phyloP scores from a whole-genome alignment of 768 basidiomycete species.

The Phaeotremella fagi region DNA sequence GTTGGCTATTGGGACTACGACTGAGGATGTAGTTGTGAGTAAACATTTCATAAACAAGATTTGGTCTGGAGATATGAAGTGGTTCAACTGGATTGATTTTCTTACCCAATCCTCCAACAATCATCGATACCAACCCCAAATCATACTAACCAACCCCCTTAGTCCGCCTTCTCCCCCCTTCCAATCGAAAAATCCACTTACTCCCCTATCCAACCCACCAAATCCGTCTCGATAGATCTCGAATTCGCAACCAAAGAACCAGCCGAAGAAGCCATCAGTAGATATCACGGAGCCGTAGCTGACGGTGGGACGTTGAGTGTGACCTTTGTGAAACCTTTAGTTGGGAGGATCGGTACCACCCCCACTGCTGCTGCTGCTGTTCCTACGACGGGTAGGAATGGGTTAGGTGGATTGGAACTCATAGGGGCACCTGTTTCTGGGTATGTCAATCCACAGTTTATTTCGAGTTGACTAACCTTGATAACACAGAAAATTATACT shows the following conservation, averaged over 20 bases:
- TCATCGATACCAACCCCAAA: background rate
- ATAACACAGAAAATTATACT: constrained; percentile 69
- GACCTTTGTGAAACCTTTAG: constrained; percentile 52
- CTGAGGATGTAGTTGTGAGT: constrained; percentile 67
- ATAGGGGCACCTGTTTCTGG: constrained; percentile 6
- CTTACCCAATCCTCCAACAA: background rate
- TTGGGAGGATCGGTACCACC: constrained; percentile 13
- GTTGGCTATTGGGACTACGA: constrained; percentile 68
- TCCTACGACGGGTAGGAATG: background rate
- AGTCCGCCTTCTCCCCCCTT: constrained; percentile 77
- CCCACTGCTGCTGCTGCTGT: background rate
- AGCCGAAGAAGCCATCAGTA: constrained; percentile 64
- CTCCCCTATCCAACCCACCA: constrained; percentile 50
- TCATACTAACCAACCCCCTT: background rate
- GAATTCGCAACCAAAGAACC: constrained; percentile 64
- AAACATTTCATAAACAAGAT: background rate
- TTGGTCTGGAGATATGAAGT: background rate
- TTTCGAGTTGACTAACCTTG: background rate
- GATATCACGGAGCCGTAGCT: constrained; percentile 74
- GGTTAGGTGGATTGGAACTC: constrained; percentile 9
- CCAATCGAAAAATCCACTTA: constrained; percentile 52
- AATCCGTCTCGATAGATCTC: constrained; percentile 59
- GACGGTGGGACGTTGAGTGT: constrained; percentile 73
- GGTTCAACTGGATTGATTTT: background rate
- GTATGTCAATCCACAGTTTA: constrained; percentile 6